A percentile compares a stretch with the other conserved stretches of the same genome.
phyloP scores from a whole-genome alignment of 371 early-diverging fungal genomes.

The Mucor lusitanicus region DNA sequence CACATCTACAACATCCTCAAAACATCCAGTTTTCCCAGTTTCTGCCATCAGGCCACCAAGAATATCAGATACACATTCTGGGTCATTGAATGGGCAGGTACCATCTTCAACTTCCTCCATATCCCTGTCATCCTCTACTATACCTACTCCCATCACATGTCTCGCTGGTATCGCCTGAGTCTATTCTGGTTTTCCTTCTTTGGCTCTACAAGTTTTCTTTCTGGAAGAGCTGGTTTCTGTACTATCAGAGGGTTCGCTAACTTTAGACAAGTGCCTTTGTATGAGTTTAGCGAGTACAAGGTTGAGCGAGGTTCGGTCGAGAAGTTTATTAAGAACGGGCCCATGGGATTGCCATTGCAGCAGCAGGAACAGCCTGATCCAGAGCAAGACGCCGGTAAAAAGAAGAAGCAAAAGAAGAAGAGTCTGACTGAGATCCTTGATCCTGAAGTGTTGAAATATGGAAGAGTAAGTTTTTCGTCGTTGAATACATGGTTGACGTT shows the following conservation, averaged over 20 bases:
- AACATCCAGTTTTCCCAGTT: conserved; percentile 18
- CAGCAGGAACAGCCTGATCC: not conserved
- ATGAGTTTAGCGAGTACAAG: not conserved
- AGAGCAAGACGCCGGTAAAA: not conserved
- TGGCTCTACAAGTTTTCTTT: not conserved
- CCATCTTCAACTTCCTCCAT: conserved; percentile 16
- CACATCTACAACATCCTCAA: conserved; percentile 16
- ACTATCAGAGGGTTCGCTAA: not conserved
- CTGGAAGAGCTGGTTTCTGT: conserved; percentile 14
- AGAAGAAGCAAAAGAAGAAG: not conserved
- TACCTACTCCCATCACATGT: conserved; percentile 15
- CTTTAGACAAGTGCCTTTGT: not conserved
- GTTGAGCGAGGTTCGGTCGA: not conserved
- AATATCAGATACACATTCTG: conserved; percentile 25
- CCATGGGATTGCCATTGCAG: not conserved
- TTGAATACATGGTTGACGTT: not conserved
- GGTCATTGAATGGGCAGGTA: conserved; percentile 11
- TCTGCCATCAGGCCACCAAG: conserved; percentile 19
- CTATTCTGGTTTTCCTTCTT: conserved; percentile 13
- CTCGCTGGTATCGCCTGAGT: conserved; percentile 12
- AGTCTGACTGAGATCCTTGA: not conserved
- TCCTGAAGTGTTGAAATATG: not conserved
- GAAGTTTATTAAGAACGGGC: not conserved
- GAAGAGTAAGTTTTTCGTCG: not conserved
- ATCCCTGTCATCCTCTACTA: conserved; percentile 14